phyloP scores from a whole-genome alignment of 768 basidiomycete species.

The Lactarius evosmus region DNA sequence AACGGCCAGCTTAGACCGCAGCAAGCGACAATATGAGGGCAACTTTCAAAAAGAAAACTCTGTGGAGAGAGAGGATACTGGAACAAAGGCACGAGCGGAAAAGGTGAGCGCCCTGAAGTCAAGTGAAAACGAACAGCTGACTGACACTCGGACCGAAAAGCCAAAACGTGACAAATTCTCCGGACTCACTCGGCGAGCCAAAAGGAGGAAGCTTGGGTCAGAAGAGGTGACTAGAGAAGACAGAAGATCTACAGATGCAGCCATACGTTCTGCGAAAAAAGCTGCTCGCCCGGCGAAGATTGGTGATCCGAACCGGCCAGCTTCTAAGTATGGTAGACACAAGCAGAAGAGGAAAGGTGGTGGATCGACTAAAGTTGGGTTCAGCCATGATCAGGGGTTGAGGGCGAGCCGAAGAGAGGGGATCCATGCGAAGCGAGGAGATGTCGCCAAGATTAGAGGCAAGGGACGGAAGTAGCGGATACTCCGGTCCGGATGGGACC shows the following conservation, averaged over 20 bases:
- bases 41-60: slow-evolving; percentile 41
- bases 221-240: slow-evolving; percentile 75
- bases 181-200: slow-evolving; percentile 83
- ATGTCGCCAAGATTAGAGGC: slow-evolving; percentile 46
- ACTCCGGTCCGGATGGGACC: slow-evolving; percentile 16
- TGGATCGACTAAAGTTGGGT: slow-evolving; percentile 39
- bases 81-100: slow-evolving; percentile 36
- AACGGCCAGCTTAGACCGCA: slow-evolving; percentile 48
- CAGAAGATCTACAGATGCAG: slow-evolving; percentile 55
- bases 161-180: slow-evolving; percentile 74
- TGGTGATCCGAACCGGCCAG: slow-evolving; percentile 45
- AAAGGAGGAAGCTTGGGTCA: slow-evolving; percentile 82
- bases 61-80: slow-evolving; percentile 38
- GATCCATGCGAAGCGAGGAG: slow-evolving; percentile 60
- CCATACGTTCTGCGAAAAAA: slow-evolving; percentile 88
- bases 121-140: not conserved
- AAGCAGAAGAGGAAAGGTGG: slow-evolving; percentile 19
- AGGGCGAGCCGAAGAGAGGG: slow-evolving; percentile 51
- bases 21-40: slow-evolving; percentile 71
- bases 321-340: slow-evolving; percentile 34
- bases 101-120: slow-evolving; percentile 27
- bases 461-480: slow-evolving; percentile 41
- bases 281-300: slow-evolving; percentile 71
- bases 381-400: slow-evolving; percentile 59
- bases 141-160: slow-evolving; percentile 37